These are phyloP conservation scores for Opeltia flavorubescens DNA, from an alignment of 495 filamentous ascomycete species.

Conservation along the genomic window DNA sequence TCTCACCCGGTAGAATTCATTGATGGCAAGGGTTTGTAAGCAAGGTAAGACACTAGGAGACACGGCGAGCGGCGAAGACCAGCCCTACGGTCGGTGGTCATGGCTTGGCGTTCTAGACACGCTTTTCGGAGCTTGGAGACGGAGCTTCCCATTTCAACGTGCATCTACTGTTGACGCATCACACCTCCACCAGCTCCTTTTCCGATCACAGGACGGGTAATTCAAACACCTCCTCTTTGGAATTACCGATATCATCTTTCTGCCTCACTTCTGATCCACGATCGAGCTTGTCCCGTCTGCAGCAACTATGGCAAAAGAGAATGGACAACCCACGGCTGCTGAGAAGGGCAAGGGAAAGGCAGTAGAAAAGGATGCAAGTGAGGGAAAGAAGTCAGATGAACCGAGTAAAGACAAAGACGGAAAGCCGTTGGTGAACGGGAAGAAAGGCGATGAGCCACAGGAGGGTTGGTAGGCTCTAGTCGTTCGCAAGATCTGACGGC, in stretches of 20 bases:
- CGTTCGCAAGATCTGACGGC: not conserved
- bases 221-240: not conserved
- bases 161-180: not conserved
- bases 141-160: no score
- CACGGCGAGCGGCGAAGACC: no score
- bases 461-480: constrained; percentile 32
- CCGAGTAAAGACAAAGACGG: constrained; percentile 52
- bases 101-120: not conserved
- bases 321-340: constrained; percentile 64
- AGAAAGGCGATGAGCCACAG: constrained; percentile 50
- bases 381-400: constrained; percentile 49
- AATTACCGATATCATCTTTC: not conserved
- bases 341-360: constrained; percentile 97
- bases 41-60: no score
- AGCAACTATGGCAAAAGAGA: constrained; percentile 72
- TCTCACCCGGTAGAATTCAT: no score
- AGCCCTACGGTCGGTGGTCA: no score
- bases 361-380: constrained; percentile 41
- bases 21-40: no score
- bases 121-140: not conserved
- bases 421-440: constrained; percentile 56
- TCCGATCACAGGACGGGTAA: no score
- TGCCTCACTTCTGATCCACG: not conserved
- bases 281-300: no score
- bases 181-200: no score